Evolutionary conservation across 1,139 yeast species (phyloP), one percentile per base, ranked within the genome.

Genomic region (Pichia sp.): DNA sequence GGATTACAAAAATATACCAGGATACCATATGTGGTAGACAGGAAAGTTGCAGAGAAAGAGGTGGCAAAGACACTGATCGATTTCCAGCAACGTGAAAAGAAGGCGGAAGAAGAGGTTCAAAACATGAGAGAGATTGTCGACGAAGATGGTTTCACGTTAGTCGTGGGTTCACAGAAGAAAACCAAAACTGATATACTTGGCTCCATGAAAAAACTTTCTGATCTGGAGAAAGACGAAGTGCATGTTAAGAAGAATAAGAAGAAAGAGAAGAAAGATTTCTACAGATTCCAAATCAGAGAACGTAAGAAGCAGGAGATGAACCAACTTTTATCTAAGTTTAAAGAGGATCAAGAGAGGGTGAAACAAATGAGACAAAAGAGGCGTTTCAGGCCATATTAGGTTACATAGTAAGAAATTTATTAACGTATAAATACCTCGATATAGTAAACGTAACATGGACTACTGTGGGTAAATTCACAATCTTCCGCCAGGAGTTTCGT

Each of bases 221-320:
- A 79, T 47, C 74, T 75, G 2, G 79, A 76, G 16, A 75, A 74
- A 56, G 80, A 80, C 49, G 70, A 72, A 55, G 70, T 72, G 50
- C 81, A 81, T 66, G 73, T 78, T 69, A 83, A 86, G 70, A 85
- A 84, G 70, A 75, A 79, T 72, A 84, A 87, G 71, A 84, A 80
- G 74, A 87, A 88, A 71, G 95, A 91, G 63, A 89, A 91, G 75
- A 80, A 80, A 61, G 98, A 95, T 72, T 93, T 95, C 76, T 95
- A 95, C 75, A 80, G 97, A 64, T 95, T 92, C 82, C 99, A 95
- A 74, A 81, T 93, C 64, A 84, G 99, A 71, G 96, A 95, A 68
- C 81, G 83, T 68, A 93, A 92, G 79, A 93, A 93, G 76, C 83
- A 81, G 61, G 97, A 92, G 70, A 90, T 93, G 89, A 89, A 89